Base-by-base conservation (phyloP, 768 basidiomycete genomes). In the Amanita fuliginea region DNA sequence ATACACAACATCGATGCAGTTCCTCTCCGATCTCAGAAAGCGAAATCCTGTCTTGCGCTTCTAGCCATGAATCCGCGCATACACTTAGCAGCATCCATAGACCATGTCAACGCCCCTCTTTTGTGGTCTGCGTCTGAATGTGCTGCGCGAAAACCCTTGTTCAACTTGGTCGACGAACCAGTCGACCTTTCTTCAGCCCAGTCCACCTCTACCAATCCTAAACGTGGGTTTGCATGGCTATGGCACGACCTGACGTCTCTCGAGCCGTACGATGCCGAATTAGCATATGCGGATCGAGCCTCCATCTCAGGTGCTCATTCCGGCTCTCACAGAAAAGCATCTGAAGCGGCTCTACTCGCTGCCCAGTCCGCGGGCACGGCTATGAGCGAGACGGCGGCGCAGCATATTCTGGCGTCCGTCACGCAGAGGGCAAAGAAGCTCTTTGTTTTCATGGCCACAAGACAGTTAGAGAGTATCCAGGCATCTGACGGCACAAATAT, bases 231-330 rank as follows among this genome's bases (percentile, higher is more conserved):
- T 60, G 66, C 78, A 1, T 91, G 88, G 81, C 67, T 92, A 13
- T 90, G 89, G 80, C 90, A 97, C 64, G 90, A 95, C 64, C 64
- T 91, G 19, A 90, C 92, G 3, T 96, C 95, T 1, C 83, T 93
- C 55, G 69, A 67, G 13, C 71, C 87, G 1, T 96, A 94, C 69
- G 81, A 87, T 60, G 73, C 75, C 53, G 93, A 97, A 61, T 73
- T 88, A 34, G 70, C 77, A 0, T 78, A 70, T 45, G 77, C 76
- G 18, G 81, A 86, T 58, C 76, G 74, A n/a, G 74, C 78, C 3
- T 80, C 78, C 33, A 67, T 85, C 46, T 64, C 74, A 14, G 77
- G 80, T 13, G 80, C 75, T 8, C 69, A 70, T 42, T 63, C 67
- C 26, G 70, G 70, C 21, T 69, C 65, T 2, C 55, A 66, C 10